phyloP scores from a whole-genome alignment of 192 early-diverging fungal species.

The Rhizophagus prolifer region DNA sequence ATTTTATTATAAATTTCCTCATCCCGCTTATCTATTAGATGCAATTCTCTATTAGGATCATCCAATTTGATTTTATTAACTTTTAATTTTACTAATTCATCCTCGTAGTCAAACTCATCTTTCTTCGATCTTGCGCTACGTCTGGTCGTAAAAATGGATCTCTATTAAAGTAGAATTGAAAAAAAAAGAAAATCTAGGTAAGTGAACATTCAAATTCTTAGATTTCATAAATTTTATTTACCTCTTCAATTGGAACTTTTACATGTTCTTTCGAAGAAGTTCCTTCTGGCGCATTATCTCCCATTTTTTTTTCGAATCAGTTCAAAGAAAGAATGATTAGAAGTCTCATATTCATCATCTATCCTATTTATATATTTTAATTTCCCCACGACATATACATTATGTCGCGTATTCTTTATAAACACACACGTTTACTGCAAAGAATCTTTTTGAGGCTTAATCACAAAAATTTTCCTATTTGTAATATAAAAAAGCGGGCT shows the following conservation, averaged over 20 bases:
- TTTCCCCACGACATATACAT: too few species aligned
- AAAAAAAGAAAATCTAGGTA: background rate
- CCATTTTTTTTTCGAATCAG: too few species aligned
- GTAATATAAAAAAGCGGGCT: background rate
- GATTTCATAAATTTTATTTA: too few species aligned
- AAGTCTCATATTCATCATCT: background rate
- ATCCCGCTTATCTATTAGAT: constrained; percentile 35
- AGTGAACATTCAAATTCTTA: too few species aligned
- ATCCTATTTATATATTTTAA: background rate
- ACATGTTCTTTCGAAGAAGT: too few species aligned
- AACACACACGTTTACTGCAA: background rate
- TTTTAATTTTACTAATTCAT: background rate
- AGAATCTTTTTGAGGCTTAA: background rate
- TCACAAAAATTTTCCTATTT: background rate
- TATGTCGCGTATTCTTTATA: background rate
- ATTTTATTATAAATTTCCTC: constrained; percentile 34
- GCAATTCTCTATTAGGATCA: constrained; percentile 21
- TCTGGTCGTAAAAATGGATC: too few species aligned
- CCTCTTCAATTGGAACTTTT: too few species aligned
- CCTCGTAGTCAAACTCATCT: background rate
- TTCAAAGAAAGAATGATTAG: too few species aligned
- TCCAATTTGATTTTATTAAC: constrained; percentile 27
- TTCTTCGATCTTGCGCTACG: background rate
- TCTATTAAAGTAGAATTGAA: background rate
- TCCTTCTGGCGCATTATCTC: too few species aligned